These are phyloP conservation scores for Vaccinium corymbosum DNA, from an alignment of 148 eudicot genomes.

Conservation along the genomic window DNA sequence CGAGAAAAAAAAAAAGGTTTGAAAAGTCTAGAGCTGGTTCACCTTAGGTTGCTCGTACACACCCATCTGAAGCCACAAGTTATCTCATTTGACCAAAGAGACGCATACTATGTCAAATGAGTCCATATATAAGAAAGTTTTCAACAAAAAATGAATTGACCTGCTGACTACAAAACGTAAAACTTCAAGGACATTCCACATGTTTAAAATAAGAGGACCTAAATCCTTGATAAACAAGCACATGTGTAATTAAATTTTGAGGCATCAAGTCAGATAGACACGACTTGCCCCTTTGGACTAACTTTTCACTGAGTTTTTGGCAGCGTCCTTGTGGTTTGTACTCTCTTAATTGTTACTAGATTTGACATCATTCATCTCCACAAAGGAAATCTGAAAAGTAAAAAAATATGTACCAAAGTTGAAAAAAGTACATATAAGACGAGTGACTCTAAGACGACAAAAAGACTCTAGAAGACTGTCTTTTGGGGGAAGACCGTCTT, in stretches of 20 bases:
- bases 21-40: not conserved
- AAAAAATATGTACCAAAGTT: too few species aligned
- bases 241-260: not conserved
- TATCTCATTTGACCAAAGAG: not conserved
- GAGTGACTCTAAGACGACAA: too few species aligned
- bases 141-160: not conserved
- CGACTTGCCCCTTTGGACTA: too few species aligned
- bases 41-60: not conserved
- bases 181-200: not conserved
- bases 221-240: not conserved
- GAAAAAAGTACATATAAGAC: too few species aligned
- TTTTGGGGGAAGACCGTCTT: too few species aligned
- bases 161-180: not conserved
- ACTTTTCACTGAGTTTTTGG: too few species aligned
- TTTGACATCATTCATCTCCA: too few species aligned
- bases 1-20: not conserved
- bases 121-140: not conserved
- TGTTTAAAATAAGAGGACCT: not conserved
- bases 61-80: not conserved
- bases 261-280: not conserved
- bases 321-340: too few species aligned
- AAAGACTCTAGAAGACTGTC: too few species aligned
- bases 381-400: too few species aligned
- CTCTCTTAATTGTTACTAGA: too few species aligned
- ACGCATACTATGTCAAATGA: not conserved